Base-by-base conservation (phyloP, 1,284 basidiomycete genomes). In the Tylopilus orsonianus region DNA sequence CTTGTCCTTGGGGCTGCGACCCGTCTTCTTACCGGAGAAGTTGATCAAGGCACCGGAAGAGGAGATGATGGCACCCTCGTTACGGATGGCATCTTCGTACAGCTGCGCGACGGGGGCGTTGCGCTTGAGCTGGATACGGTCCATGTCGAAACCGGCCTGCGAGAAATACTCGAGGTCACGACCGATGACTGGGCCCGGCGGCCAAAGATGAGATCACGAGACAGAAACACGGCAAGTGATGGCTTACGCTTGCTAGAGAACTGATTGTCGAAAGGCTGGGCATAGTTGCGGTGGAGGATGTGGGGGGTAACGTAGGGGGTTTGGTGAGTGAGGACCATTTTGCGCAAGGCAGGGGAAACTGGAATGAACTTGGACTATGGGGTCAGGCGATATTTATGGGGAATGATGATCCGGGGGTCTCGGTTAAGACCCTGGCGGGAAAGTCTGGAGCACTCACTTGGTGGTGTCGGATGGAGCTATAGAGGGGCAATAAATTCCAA, bases 11-110 rank as follows among this genome's bases (percentile, higher is more conserved):
- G 97, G 96, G 62, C 86, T 90, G 48, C 97, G 85, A 54, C 97
- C 97, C 3, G 97, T 99, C 81, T 99, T 99, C 81, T 98, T 99
- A 39, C 96, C 96, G 14, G 94, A 97, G 68, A 98, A 99, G 83
- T 99, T 99, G 85, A 99, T 99, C 60, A 99, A 78, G 19, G 96
- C 95, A 56, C 97, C 96, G 16, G 86, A 92, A 32, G 90, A 87
- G 44, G 97, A 96, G 75, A 99, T 93, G 75, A 98, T 90, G 62
- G 96, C 96, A 56, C 96, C 95, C 70, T 99, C 96, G 71, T 98
- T 97, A 61, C 90, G 85, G 75, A 98, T 89, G 63, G 96, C 96
- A 65, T 99, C 97, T 70, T 99, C 96, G 75, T 99, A 99, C 40
- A 99, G 86, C 67, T 90, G 83, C 5, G 96, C 93, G 47, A 94